These are phyloP conservation scores for Penicillium argentinense DNA, from an alignment of 495 filamentous ascomycete species.

Conservation along the genomic window DNA sequence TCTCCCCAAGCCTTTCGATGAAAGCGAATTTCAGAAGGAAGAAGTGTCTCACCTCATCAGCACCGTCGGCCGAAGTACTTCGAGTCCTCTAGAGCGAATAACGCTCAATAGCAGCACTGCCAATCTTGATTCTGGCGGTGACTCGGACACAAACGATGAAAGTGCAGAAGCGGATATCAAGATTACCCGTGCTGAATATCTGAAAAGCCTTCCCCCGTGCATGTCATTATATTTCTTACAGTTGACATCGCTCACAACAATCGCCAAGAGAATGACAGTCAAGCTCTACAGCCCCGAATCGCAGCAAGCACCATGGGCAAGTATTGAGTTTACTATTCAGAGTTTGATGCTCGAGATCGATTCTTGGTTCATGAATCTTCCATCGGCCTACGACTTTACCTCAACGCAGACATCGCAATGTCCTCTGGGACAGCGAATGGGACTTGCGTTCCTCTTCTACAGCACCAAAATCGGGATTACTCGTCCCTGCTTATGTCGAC, in stretches of 20 bases:
- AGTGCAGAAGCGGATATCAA: slow-evolving; percentile 15
- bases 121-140: slow-evolving; percentile 24
- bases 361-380: slow-evolving; percentile 42
- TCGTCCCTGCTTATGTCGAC: slow-evolving; percentile 58
- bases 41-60: slow-evolving; percentile 35
- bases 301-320: slow-evolving; percentile 51
- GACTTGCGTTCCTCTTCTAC: slow-evolving; percentile 55
- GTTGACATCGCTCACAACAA: slow-evolving; percentile 44
- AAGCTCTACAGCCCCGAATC: slow-evolving; percentile 59
- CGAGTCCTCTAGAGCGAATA: slow-evolving; percentile 22
- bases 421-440: slow-evolving; percentile 39
- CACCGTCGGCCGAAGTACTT: slow-evolving; percentile 18
- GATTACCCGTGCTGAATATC: slow-evolving; percentile 23
- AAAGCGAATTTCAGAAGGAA: slow-evolving; percentile 43
- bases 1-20: slow-evolving; percentile 53
- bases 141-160: slow-evolving; percentile 25
- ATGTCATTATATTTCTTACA: slow-evolving; percentile 53
- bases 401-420: slow-evolving; percentile 33
- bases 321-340: slow-evolving; percentile 39
- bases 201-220: slow-evolving; percentile 34
- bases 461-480: slow-evolving; percentile 60
- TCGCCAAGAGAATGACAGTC: slow-evolving; percentile 51
- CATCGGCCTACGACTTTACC: slow-evolving; percentile 40
- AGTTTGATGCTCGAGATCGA: slow-evolving; percentile 41
- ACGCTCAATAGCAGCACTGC: slow-evolving; percentile 20